Evolutionary conservation across 805 yeast species (phyloP), one percentile per base, ranked within the genome.

Genomic region (Metschnikowia santaceciliae): DNA sequence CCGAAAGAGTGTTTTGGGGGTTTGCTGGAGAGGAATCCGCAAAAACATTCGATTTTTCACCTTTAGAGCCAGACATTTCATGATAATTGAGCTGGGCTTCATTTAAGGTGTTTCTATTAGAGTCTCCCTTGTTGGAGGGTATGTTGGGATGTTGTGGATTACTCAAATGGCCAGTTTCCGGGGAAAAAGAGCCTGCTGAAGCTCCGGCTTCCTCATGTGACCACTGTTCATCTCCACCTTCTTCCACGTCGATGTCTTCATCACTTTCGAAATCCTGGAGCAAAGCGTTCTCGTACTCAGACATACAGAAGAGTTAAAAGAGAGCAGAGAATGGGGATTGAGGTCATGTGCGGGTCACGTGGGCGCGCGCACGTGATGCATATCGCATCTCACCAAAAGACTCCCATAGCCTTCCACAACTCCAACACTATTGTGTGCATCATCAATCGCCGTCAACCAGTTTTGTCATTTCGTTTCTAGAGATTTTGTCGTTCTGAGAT

Each of bases 181-280:
- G 15, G 15, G 15, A 6, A 6, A 33, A 33, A n/a, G 35, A 14
- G 3, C 10, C 7, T 6, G 14, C 3, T 7, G 41, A 8, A 8
- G 14, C 17, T 4, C 5, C 7, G 2, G 6, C 5, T 6, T 13
- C 26, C 15, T 38, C 15, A 13, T 8, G 26, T 20, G 33, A 10
- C 32, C 14, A 40, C 11, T 6, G 32, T 1, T 40, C 43, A 15
- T 6, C 10, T 6, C 11, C 22, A 10, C 4, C 26, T 4, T 26
- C 30, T 1, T 15, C 23, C 6, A 43, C 23, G 1, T 26, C 41
- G 6, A 34, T 35, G 4, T 35, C 41, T 4, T 44, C 41, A 8
- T 64, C 73, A 47, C 69, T 65, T 13, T 66, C 76, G 42, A 76
- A 68, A 52, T 75, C 81, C 1, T 68, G 74, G 52, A 74, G 54